These are phyloP conservation scores for Oenanthe javanica DNA, from an alignment of 140 eudicot genomes.

Conservation along the genomic window DNA sequence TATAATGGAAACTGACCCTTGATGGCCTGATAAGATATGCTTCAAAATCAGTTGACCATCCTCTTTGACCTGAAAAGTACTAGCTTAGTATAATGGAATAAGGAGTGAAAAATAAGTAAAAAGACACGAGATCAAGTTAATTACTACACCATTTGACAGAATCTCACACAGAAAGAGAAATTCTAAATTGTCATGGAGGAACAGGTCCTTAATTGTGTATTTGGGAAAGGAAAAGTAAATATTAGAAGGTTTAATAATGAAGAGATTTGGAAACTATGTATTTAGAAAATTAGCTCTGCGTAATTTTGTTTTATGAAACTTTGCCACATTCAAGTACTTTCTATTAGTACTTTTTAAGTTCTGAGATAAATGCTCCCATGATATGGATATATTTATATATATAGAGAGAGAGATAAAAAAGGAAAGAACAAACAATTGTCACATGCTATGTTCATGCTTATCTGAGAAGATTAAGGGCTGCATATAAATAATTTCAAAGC, in stretches of 20 bases:
- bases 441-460: background rate
- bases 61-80: conserved; percentile 18
- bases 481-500: background rate
- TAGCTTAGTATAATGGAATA: no score
- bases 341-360: no score
- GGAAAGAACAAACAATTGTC: background rate
- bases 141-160: background rate
- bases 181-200: background rate
- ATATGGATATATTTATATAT: no score
- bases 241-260: background rate
- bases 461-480: background rate
- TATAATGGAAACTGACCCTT: conserved; percentile 26
- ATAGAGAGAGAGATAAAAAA: background rate
- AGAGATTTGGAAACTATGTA: no score
- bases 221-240: background rate
- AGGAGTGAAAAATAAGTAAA: background rate
- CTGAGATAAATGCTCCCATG: background rate
- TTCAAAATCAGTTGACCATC: conserved; percentile 22
- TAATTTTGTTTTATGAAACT: background rate
- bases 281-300: no score
- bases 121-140: background rate
- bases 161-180: background rate
- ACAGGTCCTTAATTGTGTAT: background rate
- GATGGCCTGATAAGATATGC: conserved; percentile 37
- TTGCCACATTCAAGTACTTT: background rate